These are phyloP conservation scores for Globisporangium ultimum DNA, from an alignment of 352 stramenopile genomes.

Conservation along the genomic window DNA sequence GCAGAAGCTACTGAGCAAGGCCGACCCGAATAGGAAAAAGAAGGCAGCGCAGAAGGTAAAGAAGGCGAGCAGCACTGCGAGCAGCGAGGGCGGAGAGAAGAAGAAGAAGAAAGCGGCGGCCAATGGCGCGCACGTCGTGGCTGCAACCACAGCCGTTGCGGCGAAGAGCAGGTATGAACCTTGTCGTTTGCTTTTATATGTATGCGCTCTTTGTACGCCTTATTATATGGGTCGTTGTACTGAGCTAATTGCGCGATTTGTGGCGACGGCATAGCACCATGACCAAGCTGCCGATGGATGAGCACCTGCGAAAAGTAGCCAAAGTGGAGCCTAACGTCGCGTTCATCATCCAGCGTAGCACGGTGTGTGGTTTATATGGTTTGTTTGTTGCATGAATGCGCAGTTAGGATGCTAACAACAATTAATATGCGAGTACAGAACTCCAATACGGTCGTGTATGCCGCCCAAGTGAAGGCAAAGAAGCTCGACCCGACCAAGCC, in stretches of 20 bases:
- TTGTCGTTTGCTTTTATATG: background rate
- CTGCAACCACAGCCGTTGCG: background rate
- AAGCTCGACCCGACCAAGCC: constrained; percentile 53
- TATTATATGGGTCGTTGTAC: background rate
- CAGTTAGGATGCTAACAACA: too few relatives aligned
- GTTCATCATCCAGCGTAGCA: constrained; percentile 87
- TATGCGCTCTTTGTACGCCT: constrained; percentile 9
- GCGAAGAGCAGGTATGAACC: constrained; percentile 24
- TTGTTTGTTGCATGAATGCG: background rate
- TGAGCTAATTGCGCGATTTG: too few relatives aligned
- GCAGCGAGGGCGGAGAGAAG: background rate
- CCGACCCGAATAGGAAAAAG: constrained; percentile 44
- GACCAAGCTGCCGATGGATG: constrained; percentile 57
- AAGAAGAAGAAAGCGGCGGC: constrained; percentile 10
- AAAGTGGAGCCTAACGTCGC: constrained; percentile 74
- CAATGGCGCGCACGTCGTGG: constrained; percentile 2
- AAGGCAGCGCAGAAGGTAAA: constrained; percentile 32
- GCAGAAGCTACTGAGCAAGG: constrained; percentile 49
- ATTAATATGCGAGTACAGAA: constrained; percentile 37
- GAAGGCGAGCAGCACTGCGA: constrained; percentile 6
- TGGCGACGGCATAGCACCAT: background rate
- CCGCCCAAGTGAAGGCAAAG: constrained; percentile 33
- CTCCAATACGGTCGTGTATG: constrained; percentile 85
- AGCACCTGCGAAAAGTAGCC: constrained; percentile 57
- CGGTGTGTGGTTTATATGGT: constrained; percentile 28